Base-by-base conservation (phyloP, 805 yeast genomes). In the Wickerhamiella azyma region DNA sequence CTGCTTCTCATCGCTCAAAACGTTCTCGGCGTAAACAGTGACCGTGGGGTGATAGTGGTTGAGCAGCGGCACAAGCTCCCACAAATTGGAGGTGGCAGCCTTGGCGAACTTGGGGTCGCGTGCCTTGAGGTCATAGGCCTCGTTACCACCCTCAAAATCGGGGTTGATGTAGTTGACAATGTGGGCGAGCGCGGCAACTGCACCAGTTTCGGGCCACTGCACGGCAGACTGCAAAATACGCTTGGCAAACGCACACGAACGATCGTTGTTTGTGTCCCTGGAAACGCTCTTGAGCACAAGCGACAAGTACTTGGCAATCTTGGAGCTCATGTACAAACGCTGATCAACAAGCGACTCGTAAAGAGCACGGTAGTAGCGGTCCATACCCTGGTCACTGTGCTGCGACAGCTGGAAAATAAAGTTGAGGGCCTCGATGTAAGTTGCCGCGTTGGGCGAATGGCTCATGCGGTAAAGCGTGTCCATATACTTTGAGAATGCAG, bases 21-120 rank as follows among this genome's bases (percentile, higher is more conserved):
- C 68, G 8, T 79, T 73, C 38, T 71, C 68, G 0, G 96, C 94
- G 59, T 86, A 92, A 9, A 82, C 69, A 41, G 82, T 71, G 35
- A 89, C 82, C 0, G 96, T 84, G 33, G 98, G 98, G 61, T 92
- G 98, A 69, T 76, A 92, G 65, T 89, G 96, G 48, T 71, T 69
- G 43, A 77, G 59, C 59, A 92, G 80, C 29, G 77, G 81, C 36
- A 70, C 66, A 9, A 86, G 60, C 66, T 92, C 98, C 96, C 96
- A 92, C 43, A 89, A 63, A 1, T 89, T 79, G 0, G 95, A 70
- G 41, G 71, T 72, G 38, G 77, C 78, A 5, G 96, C 96, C 60
- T 84, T 73, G n/a, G 96, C 85, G 59, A 64, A 85, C 53, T 75
- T 71, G n/a, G 98, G 98, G 60, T 92, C 97, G 61, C 97, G 77